Evolutionary conservation across 2,329 filamentous ascomycete genomes (phyloP).

Genomic region (Aspergillus sp.): DNA sequence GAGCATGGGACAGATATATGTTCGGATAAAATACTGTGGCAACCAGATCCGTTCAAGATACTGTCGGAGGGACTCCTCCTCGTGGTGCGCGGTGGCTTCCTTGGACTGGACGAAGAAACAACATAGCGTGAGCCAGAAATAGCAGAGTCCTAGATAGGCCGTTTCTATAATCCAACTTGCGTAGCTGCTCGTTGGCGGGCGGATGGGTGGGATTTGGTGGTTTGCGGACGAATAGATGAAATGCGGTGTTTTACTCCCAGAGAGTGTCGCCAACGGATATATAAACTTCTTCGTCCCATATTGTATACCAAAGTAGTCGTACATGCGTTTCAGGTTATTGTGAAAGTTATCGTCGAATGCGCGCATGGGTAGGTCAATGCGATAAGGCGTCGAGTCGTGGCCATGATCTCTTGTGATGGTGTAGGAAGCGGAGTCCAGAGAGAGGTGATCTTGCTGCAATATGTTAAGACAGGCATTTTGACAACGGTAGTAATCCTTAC

Average conservation of each 20-base stretch:
- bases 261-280: constrained; percentile 44
- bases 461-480: background rate
- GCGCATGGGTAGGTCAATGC: constrained; percentile 48
- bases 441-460: constrained; percentile 3
- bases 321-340: constrained; percentile 50
- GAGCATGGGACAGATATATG: constrained; percentile 51
- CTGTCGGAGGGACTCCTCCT: constrained; percentile 40
- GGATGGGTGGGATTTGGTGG: constrained; percentile 44
- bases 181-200: constrained; percentile 26
- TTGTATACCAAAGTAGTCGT: constrained; percentile 47
- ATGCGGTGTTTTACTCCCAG: constrained; percentile 29
- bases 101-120: constrained; percentile 43
- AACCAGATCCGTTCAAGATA: constrained; percentile 48
- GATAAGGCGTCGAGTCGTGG: constrained; percentile 15
- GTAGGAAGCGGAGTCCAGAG: constrained; percentile 3
- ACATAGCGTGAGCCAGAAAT: constrained; percentile 49
- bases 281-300: constrained; percentile 48
- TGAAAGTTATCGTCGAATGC: constrained; percentile 50
- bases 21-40: constrained; percentile 41
- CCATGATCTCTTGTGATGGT: background rate
- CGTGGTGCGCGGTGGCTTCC: background rate
- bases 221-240: constrained; percentile 51
- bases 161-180: constrained; percentile 40
- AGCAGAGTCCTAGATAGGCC: constrained; percentile 42
- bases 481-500: constrained; percentile 18